Evolutionary conservation across 495 filamentous ascomycete species (phyloP).

Genomic region (Acidiella bohemica): DNA sequence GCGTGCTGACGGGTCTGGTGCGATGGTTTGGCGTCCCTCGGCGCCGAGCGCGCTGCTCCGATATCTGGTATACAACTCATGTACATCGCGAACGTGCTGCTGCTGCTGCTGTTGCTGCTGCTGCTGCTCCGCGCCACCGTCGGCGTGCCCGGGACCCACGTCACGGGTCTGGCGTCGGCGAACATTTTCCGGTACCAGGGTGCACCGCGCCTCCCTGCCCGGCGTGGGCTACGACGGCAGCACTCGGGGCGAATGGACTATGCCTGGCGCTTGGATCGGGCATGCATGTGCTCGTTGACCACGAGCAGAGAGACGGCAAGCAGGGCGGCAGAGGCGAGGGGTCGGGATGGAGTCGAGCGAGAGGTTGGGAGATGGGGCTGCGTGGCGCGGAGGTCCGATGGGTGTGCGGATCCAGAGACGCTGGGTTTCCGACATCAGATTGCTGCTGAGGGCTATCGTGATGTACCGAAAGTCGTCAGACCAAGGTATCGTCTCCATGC

Average conservation of each 20-base stretch:
- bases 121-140: slow-evolving; percentile 59
- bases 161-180: slow-evolving; percentile 65
- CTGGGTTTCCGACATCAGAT: too few species aligned
- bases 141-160: slow-evolving; percentile 61
- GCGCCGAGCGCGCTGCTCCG: too few species aligned
- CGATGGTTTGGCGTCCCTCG: too few species aligned
- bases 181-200: slow-evolving; percentile 64
- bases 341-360: slow-evolving; percentile 57
- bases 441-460: too few species aligned
- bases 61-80: slow-evolving; percentile 57
- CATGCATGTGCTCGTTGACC: slow-evolving; percentile 58
- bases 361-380: slow-evolving; percentile 52
- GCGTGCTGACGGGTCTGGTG: too few species aligned
- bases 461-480: too few species aligned
- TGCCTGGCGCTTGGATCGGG: slow-evolving; percentile 45
- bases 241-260: slow-evolving; percentile 53
- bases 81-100: too few species aligned
- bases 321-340: slow-evolving; percentile 48
- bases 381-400: slow-evolving; percentile 53
- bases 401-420: too few species aligned
- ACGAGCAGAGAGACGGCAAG: slow-evolving; percentile 45
- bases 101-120: too few species aligned
- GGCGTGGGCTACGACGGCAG: slow-evolving; percentile 58
- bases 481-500: too few species aligned
- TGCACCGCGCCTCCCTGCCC: slow-evolving; percentile 56